A percentile compares a stretch with the other conserved stretches of the same genome.
phyloP scores from a whole-genome alignment of 2,329 filamentous ascomycete species.

The Fusarium tupiense region DNA sequence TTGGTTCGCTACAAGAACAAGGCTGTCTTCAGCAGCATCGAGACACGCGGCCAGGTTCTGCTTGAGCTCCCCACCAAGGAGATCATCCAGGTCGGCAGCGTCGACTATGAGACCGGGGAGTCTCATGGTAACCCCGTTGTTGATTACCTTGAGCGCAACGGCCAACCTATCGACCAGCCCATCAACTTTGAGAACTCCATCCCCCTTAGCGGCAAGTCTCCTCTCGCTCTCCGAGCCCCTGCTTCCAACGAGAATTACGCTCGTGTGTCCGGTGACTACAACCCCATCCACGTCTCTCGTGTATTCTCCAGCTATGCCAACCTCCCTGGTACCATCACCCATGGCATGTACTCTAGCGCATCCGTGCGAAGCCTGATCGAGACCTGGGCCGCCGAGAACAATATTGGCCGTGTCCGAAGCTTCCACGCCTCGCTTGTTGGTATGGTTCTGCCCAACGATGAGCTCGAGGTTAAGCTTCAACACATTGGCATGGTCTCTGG shows the following conservation, averaged over 20 bases:
- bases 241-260: conserved; percentile 98
- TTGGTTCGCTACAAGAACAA: conserved; percentile 95
- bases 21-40: conserved; percentile 87
- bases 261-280: conserved; percentile 97
- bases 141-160: conserved; percentile 93
- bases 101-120: conserved; percentile 90
- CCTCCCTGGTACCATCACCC: conserved; percentile 95
- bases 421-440: conserved; percentile 98
- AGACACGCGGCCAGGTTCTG: conserved; percentile 91
- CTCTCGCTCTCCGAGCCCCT: conserved; percentile 87
- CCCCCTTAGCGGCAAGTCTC: conserved; percentile 90
- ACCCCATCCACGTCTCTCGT: conserved; percentile 97
- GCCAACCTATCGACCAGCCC: conserved; percentile 92
- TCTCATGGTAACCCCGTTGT: conserved; percentile 97
- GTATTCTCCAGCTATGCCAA: conserved; percentile 97
- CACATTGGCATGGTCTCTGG: conserved; percentile 98
- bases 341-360: conserved; percentile 99
- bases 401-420: conserved; percentile 94
- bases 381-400: conserved; percentile 99
- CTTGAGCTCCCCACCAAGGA: conserved; percentile 97
- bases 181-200: conserved; percentile 98
- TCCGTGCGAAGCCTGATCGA: conserved; percentile 95
- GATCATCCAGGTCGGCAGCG: conserved; percentile 94
- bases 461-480: conserved; percentile 93
- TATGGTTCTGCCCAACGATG: conserved; percentile 97